Conservation (phyloP, 1,284 basidiomycete species). For the Ganoderma lucidum region DNA sequence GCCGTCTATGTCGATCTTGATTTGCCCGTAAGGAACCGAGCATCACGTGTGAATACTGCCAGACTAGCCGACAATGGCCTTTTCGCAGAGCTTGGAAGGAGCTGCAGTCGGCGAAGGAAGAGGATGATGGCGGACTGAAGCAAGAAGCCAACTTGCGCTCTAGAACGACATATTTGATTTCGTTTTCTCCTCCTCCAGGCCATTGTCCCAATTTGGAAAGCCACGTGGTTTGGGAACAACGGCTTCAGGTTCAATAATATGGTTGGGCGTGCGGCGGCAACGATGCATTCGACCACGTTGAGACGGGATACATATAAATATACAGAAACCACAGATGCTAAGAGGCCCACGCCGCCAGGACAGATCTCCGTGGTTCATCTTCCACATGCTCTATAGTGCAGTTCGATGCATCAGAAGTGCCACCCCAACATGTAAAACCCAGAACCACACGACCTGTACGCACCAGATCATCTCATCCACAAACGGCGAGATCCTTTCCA, state of each 20-base stretch:
- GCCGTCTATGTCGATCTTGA: conserved; percentile 2
- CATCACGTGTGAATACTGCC: neutral
- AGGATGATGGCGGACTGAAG: neutral
- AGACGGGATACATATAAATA: no score
- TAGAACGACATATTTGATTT: neutral
- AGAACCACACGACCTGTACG: neutral
- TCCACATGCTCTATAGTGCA: neutral
- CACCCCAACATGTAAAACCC: neutral
- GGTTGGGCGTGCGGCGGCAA: no score
- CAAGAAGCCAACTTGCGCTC: neutral
- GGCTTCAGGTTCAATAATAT: no score
- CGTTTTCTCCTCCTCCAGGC: neutral
- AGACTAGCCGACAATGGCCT: neutral
- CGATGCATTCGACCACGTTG: no score
- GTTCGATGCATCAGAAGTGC: neutral
- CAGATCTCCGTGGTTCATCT: neutral
- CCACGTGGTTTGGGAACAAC: neutral
- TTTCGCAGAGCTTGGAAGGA: neutral
- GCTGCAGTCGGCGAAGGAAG: neutral
- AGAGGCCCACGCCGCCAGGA: neutral
- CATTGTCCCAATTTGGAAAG: neutral
- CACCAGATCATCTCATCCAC: neutral
- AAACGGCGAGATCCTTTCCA: neutral
- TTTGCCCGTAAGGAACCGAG: neutral
- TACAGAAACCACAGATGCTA: no score